A percentile compares a stretch with the other conserved stretches of the same genome.
Conservation (phyloP, 306 rosid genomes). For the Hippophae tibetana region DNA sequence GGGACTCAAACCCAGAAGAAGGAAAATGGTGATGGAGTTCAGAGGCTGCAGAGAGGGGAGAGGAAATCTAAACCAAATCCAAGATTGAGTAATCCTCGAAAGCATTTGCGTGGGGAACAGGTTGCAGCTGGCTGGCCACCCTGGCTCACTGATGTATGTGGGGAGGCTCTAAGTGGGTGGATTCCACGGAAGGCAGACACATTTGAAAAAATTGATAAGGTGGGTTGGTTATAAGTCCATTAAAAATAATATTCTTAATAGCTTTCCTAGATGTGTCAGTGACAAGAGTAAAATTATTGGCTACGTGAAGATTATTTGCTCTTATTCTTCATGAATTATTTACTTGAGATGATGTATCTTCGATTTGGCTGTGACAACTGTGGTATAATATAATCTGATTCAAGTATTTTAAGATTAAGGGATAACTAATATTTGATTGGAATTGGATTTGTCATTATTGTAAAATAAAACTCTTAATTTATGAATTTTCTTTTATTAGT, state of each 20-base stretch:
- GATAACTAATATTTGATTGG: no score
- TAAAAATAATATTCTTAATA: background rate
- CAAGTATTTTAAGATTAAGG: no score
- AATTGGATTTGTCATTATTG: no score
- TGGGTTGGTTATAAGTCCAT: slow-evolving; percentile 11
- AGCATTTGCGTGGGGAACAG: slow-evolving; percentile 66
- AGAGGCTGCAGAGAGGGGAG: slow-evolving; percentile 32
- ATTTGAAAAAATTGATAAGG: slow-evolving; percentile 91
- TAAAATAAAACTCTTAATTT: background rate
- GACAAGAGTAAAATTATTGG: slow-evolving; percentile 5
- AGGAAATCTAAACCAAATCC: slow-evolving; percentile 62
- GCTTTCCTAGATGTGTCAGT: slow-evolving; percentile 1
- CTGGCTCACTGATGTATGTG: slow-evolving; percentile 87
- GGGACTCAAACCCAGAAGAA: slow-evolving; percentile 30
- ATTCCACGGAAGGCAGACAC: slow-evolving; percentile 85
- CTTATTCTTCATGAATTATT: no score
- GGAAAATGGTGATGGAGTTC: slow-evolving; percentile 40
- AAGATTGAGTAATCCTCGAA: slow-evolving; percentile 53
- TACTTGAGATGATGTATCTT: no score
- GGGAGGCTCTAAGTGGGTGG: slow-evolving; percentile 88
- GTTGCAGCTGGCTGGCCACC: slow-evolving; percentile 85
- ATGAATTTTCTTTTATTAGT: background rate
- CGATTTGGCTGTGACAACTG: no score
- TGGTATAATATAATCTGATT: no score
- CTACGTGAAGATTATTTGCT: slow-evolving; percentile 9